Evolutionary conservation across 805 yeast genomes (phyloP).

Genomic region (Wickerhamomyces pijperi): DNA sequence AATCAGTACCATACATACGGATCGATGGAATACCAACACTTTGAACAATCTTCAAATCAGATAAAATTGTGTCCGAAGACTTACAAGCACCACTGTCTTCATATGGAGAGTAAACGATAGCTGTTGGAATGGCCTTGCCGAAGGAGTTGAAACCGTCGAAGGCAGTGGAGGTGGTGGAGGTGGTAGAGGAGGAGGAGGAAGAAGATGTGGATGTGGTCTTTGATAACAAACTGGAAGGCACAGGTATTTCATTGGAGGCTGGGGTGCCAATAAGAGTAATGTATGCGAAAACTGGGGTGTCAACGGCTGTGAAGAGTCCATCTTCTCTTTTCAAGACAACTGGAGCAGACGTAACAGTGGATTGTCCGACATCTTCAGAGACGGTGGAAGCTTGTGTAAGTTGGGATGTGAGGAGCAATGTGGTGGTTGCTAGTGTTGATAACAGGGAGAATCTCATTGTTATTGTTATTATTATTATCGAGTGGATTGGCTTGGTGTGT

Average conservation of each 20-base stretch:
- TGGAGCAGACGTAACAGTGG: neutral
- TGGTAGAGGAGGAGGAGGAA: conserved; percentile 12
- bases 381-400: neutral
- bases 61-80: conserved; percentile 34
- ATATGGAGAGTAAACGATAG: conserved; percentile 75
- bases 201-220: conserved; percentile 19
- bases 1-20: conserved; percentile 83
- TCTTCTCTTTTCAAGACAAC: neutral
- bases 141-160: conserved; percentile 15
- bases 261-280: neutral
- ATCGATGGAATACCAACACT: conserved; percentile 53
- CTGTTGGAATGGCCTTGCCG: conserved; percentile 32
- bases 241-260: neutral
- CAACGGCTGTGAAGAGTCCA: neutral
- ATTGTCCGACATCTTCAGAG: neutral
- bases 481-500: too few relatives aligned
- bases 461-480: too few relatives aligned
- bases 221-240: neutral
- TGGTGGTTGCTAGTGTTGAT: too few relatives aligned
- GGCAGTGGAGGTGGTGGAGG: conserved; percentile 15
- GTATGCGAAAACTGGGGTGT: neutral
- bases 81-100: conserved; percentile 60
- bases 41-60: conserved; percentile 48
- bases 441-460: neutral
- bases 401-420: neutral